phyloP scores from a whole-genome alignment of 345 rosid species.

The Iberis pinnata region DNA sequence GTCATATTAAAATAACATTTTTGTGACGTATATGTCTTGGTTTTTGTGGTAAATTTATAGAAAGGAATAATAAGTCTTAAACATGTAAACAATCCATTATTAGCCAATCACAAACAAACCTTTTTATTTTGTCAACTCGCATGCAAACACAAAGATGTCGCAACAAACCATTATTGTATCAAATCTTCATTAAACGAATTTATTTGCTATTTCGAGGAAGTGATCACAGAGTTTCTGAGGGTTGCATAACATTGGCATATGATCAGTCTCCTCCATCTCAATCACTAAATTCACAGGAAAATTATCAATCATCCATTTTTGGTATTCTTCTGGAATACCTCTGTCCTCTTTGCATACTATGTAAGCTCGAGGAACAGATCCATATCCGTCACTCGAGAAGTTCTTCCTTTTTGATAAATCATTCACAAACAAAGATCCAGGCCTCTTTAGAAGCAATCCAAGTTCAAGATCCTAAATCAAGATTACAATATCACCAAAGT shows the following conservation, averaged over 20 bases:
- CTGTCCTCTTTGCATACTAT: constrained; percentile 35
- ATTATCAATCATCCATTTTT: constrained; percentile 34
- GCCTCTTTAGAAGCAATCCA: constrained; percentile 32
- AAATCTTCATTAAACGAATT: background rate
- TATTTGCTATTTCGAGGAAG: constrained; percentile 12
- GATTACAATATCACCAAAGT: background rate
- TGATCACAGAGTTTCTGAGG: constrained; percentile 27
- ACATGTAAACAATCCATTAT: too few relatives aligned
- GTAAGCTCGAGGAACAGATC: constrained; percentile 28
- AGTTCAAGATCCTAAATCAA: constrained; percentile 38
- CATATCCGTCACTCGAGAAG: constrained; percentile 31
- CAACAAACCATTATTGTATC: too few relatives aligned
- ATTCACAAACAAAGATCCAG: constrained; percentile 27
- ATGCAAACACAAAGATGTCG: too few relatives aligned
- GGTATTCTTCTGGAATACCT: constrained; percentile 14
- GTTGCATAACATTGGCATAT: constrained; percentile 41
- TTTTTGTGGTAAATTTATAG: too few relatives aligned
- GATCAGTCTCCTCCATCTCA: constrained; percentile 36
- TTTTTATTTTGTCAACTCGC: too few relatives aligned
- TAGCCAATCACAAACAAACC: too few relatives aligned
- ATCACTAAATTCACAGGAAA: constrained; percentile 24
- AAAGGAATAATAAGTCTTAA: too few relatives aligned
- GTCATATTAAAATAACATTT: too few relatives aligned
- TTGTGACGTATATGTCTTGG: too few relatives aligned
- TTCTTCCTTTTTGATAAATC: constrained; percentile 18